These are phyloP conservation scores for Colletotrichum coccodes DNA, from an alignment of 2,329 filamentous ascomycete genomes.

Conservation along the genomic window DNA sequence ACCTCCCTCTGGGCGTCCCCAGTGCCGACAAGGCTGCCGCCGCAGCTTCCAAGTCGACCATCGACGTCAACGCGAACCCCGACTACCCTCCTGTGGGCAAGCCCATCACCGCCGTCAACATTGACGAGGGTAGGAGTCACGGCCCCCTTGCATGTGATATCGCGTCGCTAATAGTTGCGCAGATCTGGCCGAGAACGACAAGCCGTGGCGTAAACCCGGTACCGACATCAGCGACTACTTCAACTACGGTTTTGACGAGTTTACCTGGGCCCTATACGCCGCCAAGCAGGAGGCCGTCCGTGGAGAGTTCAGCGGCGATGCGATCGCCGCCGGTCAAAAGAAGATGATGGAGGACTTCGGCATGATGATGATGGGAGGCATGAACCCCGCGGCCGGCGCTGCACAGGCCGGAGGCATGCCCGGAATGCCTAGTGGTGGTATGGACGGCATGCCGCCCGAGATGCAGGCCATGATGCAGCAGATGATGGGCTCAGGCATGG, in stretches of 20 bases:
- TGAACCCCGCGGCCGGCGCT: constrained; percentile 48
- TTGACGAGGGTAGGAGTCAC: constrained; percentile 68
- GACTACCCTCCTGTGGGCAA: constrained; percentile 83
- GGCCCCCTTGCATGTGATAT: not conserved
- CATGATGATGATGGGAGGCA: constrained; percentile 74
- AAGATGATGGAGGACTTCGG: constrained; percentile 81
- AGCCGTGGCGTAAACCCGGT: constrained; percentile 94
- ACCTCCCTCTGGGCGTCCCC: constrained; percentile 42
- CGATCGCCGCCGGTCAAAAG: constrained; percentile 73
- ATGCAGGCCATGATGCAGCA: constrained; percentile 78
- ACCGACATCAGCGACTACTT: constrained; percentile 97
- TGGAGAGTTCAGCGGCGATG: constrained; percentile 77
- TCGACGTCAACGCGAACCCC: constrained; percentile 87
- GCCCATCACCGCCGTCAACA: constrained; percentile 80
- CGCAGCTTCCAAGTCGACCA: constrained; percentile 80
- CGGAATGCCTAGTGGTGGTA: constrained; percentile 57
- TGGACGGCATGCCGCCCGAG: constrained; percentile 73
- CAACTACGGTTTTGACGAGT: constrained; percentile 99
- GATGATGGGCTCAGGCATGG: constrained; percentile 74
- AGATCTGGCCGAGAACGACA: constrained; percentile 83
- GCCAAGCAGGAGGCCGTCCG: constrained; percentile 85
- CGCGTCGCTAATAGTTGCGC: constrained; percentile 3
- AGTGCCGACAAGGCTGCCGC: constrained; percentile 67
- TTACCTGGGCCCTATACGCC: constrained; percentile 96
- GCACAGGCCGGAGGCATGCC: constrained; percentile 50